Conservation (phyloP, 2,329 filamentous ascomycete species). For the Alternaria conjuncta region DNA sequence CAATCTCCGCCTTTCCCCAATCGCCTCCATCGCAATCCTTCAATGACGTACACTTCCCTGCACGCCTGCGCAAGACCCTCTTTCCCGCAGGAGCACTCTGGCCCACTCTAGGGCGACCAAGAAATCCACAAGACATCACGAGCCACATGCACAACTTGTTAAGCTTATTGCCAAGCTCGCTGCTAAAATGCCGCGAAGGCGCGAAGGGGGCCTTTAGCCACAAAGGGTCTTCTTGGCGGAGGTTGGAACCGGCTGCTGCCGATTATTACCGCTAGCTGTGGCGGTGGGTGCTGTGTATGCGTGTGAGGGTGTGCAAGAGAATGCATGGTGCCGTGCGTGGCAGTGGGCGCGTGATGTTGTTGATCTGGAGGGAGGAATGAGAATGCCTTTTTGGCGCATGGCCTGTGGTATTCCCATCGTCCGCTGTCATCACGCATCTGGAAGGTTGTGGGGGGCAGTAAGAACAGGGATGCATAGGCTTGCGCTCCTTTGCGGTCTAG, state of each 20-base stretch:
- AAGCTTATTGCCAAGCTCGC: slow-evolving; percentile 1
- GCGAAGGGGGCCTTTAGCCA: background rate
- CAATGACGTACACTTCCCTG: background rate
- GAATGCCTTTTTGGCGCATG: background rate
- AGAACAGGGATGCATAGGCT: background rate
- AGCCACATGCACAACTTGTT: slow-evolving; percentile 1
- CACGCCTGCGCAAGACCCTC: background rate
- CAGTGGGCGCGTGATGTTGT: background rate
- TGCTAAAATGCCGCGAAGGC: background rate
- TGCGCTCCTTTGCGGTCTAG: background rate
- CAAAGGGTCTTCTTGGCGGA: background rate
- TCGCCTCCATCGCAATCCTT: background rate
- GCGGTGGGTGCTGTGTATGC: background rate
- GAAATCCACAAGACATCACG: background rate
- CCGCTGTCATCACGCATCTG: background rate
- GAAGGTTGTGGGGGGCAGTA: background rate
- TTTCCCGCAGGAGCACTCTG: background rate
- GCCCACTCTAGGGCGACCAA: background rate
- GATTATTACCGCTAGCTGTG: background rate
- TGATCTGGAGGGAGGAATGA: background rate
- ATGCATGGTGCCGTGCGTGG: background rate
- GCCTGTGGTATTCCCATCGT: background rate
- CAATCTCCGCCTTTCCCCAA: background rate
- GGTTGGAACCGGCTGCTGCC: background rate
- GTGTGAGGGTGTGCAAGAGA: background rate